phyloP scores from a whole-genome alignment of 2,329 filamentous ascomycete genomes.

The Talaromyces islandicus region DNA sequence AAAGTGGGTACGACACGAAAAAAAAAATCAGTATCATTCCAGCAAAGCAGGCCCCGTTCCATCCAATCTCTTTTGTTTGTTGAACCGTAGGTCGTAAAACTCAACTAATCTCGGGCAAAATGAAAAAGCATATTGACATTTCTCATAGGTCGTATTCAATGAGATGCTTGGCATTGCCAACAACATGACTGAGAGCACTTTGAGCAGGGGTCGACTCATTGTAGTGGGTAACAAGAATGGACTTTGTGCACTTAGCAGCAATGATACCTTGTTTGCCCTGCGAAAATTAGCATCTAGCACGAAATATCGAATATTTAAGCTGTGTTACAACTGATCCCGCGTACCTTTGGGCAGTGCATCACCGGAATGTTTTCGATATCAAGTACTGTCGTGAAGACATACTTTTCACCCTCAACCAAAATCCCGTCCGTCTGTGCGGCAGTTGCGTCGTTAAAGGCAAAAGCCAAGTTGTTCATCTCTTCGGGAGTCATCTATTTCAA shows the following conservation, averaged over 20 bases:
- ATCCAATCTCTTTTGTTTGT: too few relatives aligned
- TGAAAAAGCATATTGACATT: too few relatives aligned
- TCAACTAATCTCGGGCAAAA: too few relatives aligned
- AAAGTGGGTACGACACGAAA: too few relatives aligned
- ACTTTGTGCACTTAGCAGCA: conserved; percentile 80
- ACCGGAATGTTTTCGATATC: conserved; percentile 9
- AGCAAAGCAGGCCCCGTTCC: too few relatives aligned
- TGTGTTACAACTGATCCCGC: too few relatives aligned
- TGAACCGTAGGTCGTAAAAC: too few relatives aligned
- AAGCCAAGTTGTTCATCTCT: conserved; percentile 52
- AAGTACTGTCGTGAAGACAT: conserved; percentile 52
- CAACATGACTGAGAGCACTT: too few relatives aligned
- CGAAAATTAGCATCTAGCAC: conserved; percentile 8
- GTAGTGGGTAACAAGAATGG: conserved; percentile 85
- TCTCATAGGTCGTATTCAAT: conserved; percentile 50
- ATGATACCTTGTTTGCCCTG: conserved; percentile 75
- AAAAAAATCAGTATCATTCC: too few relatives aligned
- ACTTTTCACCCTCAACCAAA: conserved; percentile 46
- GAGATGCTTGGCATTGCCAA: conserved; percentile 82
- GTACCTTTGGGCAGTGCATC: conserved; percentile 6
- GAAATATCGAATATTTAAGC: too few relatives aligned
- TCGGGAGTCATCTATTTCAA: conserved; percentile 44
- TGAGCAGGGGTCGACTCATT: too few relatives aligned
- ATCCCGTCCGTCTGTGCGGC: background rate
- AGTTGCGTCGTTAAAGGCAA: conserved; percentile 43